These are phyloP conservation scores for Acer negundo DNA, from an alignment of 345 rosid species.

Conservation along the genomic window DNA sequence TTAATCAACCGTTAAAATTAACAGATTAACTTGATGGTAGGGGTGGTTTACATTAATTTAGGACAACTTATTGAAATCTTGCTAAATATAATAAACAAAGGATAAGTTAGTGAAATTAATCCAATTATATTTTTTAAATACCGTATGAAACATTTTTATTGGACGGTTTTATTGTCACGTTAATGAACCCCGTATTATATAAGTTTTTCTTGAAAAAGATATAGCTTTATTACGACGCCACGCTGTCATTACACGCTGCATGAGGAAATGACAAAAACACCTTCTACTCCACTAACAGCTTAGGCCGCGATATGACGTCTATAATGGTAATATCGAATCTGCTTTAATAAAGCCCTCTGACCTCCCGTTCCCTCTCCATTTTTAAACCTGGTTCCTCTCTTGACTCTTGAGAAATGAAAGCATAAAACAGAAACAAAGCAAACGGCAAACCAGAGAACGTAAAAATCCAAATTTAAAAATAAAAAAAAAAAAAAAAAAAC, in stretches of 20 bases:
- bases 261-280: background rate
- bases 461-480: background rate
- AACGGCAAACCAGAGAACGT: background rate
- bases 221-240: slow-evolving; percentile 16
- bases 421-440: background rate
- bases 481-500: background rate
- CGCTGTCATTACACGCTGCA: slow-evolving; percentile 4
- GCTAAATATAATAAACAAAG: too few relatives aligned
- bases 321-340: background rate
- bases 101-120: too few relatives aligned
- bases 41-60: too few relatives aligned
- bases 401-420: background rate
- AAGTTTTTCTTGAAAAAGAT: background rate
- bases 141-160: too few relatives aligned
- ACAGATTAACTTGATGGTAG: too few relatives aligned
- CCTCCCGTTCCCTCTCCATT: slow-evolving; percentile 33
- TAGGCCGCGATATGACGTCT: background rate
- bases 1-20: too few relatives aligned
- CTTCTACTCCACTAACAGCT: background rate
- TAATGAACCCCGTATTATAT: too few relatives aligned
- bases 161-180: too few relatives aligned
- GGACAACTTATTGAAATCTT: too few relatives aligned
- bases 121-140: too few relatives aligned
- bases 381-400: slow-evolving; percentile 21
- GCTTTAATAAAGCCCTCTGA: background rate